These are phyloP conservation scores for Musa balbisiana DNA, from an alignment of 202 grass and related monocot species.

Conservation along the genomic window DNA sequence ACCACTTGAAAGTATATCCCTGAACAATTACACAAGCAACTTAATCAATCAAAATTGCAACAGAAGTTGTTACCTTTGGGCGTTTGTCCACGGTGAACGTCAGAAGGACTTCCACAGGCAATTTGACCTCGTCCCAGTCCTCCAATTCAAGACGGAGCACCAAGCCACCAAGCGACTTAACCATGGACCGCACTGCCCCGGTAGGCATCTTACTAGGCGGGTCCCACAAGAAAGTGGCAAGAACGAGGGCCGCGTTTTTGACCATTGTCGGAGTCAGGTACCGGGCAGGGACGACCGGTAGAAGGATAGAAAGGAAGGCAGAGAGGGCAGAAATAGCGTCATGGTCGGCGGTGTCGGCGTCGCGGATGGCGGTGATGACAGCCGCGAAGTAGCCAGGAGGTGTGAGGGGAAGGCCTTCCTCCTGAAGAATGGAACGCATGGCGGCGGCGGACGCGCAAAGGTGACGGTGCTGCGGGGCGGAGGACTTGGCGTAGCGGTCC, in stretches of 20 bases:
- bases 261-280: constrained; percentile 37
- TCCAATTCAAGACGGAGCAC: constrained; percentile 45
- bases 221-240: constrained; percentile 45
- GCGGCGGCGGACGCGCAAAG: constrained; percentile 85
- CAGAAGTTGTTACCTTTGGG: constrained; percentile 49
- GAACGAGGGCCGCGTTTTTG: constrained; percentile 31
- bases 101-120: constrained; percentile 53
- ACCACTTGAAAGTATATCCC: no score
- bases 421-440: constrained; percentile 74
- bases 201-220: constrained; percentile 36
- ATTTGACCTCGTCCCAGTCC: constrained; percentile 43
- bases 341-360: constrained; percentile 48
- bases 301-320: constrained; percentile 70
- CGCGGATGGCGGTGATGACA: constrained; percentile 44
- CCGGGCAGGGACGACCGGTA: constrained; percentile 42
- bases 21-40: no score
- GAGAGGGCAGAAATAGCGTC: constrained; percentile 51
- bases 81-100: constrained; percentile 47
- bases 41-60: not conserved
- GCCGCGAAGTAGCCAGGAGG: constrained; percentile 57
- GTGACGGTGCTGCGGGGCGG: constrained; percentile 87
- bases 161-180: constrained; percentile 72
- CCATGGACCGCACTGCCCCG: constrained; percentile 64
- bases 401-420: constrained; percentile 48
- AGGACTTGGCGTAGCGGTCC: constrained; percentile 70